These are phyloP conservation scores for Pezicula neosporulosa DNA, from an alignment of 2,329 filamentous ascomycete genomes.

Conservation along the genomic window DNA sequence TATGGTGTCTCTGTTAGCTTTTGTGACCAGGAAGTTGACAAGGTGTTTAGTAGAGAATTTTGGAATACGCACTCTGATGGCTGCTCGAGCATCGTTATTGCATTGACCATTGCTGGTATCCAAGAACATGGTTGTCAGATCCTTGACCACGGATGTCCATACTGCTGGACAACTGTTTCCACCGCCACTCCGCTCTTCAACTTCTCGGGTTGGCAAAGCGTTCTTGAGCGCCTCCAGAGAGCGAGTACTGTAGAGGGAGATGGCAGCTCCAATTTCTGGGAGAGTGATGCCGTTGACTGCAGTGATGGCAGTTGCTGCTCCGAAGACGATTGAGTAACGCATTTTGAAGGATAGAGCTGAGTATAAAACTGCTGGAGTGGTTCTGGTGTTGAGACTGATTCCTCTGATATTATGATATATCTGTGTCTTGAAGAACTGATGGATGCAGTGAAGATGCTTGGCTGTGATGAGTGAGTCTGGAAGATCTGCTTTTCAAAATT, in stretches of 20 bases:
- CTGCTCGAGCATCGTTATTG: conserved; percentile 15
- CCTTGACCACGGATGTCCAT: neutral
- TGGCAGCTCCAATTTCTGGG: neutral
- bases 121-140: conserved; percentile 4
- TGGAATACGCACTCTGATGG: conserved; percentile 10
- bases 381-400: neutral
- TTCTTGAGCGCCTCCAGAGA: neutral
- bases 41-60: neutral
- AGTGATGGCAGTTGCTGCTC: neutral
- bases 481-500: no score
- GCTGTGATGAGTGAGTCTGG: no score
- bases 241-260: neutral
- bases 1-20: neutral
- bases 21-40: neutral
- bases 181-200: neutral
- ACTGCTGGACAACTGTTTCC: neutral
- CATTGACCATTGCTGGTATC: conserved; percentile 10
- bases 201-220: neutral
- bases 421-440: neutral
- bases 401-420: neutral
- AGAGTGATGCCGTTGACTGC: neutral
- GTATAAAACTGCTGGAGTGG: neutral
- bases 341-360: neutral
- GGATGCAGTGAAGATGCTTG: no score
- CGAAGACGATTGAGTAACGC: neutral